Percentiles rank a stretch among this genome's conserved stretches.
These are phyloP conservation scores for Hura crepitans DNA, from an alignment of 441 rosid genomes.

Conservation along the genomic window DNA sequence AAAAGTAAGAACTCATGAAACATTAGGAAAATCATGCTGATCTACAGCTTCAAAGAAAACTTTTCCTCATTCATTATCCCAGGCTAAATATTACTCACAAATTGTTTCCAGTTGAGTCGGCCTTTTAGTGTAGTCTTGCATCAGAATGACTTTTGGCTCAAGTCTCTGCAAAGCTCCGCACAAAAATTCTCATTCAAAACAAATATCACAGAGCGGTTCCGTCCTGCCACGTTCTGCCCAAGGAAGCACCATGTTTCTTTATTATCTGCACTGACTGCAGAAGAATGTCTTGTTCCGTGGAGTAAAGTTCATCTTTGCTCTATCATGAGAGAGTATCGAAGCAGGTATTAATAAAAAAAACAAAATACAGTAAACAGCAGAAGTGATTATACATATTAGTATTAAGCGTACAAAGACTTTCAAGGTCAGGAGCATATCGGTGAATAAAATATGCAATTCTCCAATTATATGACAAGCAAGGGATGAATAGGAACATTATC, in stretches of 20 bases:
- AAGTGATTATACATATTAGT: constrained; percentile 1
- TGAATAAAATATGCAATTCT: background rate
- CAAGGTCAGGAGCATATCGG: background rate
- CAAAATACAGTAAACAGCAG: background rate
- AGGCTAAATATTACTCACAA: background rate
- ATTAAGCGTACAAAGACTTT: too few relatives aligned
- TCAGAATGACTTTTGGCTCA: background rate
- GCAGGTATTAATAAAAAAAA: constrained; percentile 4
- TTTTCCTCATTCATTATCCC: background rate
- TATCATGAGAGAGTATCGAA: constrained; percentile 26
- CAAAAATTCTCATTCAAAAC: background rate
- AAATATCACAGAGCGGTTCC: constrained; percentile 18
- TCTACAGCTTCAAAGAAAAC: background rate
- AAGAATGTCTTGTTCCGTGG: constrained; percentile 66
- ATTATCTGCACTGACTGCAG: constrained; percentile 60
- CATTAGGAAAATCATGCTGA: background rate
- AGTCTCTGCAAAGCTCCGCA: background rate
- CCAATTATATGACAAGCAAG: background rate
- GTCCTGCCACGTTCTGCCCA: constrained; percentile 49
- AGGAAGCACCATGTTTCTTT: constrained; percentile 59
- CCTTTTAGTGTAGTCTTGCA: background rate
- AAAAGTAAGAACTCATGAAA: too few relatives aligned
- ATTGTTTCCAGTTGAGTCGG: background rate
- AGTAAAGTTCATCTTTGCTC: constrained; percentile 64
- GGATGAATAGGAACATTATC: constrained; percentile 11